These are phyloP conservation scores for Candida namnaoensis DNA, from an alignment of 805 yeast genomes.

Conservation along the genomic window DNA sequence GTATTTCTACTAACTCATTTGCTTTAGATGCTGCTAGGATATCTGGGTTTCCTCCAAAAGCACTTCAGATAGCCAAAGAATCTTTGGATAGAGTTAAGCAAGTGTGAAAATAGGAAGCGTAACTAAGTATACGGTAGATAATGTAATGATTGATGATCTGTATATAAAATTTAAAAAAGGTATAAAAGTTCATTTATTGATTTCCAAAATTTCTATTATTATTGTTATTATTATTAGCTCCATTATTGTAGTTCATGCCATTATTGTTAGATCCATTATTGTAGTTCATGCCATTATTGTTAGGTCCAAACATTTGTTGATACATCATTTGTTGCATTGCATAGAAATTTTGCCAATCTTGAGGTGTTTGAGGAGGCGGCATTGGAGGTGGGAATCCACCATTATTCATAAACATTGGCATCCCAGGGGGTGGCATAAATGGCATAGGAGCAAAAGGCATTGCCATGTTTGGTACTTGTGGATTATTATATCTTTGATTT, in stretches of 20 bases:
- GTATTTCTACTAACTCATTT: slow-evolving; percentile 87
- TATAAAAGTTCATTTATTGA: too few species aligned
- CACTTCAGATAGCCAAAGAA: slow-evolving; percentile 82
- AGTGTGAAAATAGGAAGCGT: too few species aligned
- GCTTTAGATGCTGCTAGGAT: slow-evolving; percentile 96
- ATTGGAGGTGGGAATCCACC: slow-evolving; percentile 1
- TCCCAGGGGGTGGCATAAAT: slow-evolving; percentile 9
- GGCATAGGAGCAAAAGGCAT: slow-evolving; percentile 4
- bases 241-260: slow-evolving; percentile 13
- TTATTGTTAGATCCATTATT: slow-evolving; percentile 17
- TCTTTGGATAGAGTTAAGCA: slow-evolving; percentile 47
- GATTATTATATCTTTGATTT: too few species aligned
- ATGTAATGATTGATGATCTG: too few species aligned
- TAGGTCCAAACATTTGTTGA: slow-evolving; percentile 11
- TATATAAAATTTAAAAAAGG: too few species aligned
- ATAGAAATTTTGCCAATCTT: not conserved
- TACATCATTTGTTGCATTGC: slow-evolving; percentile 7
- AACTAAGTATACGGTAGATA: too few species aligned
- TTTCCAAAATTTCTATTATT: too few species aligned
- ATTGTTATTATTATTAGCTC: not conserved
- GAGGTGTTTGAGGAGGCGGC: slow-evolving; percentile 22
- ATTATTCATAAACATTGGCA: slow-evolving; percentile 1
- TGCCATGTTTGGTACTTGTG: slow-evolving; percentile 10
- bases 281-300: slow-evolving; percentile 14
- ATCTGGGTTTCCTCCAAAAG: slow-evolving; percentile 83